Evolutionary conservation across 495 filamentous ascomycete species (phyloP).

Genomic region (Penicillium herquei): DNA sequence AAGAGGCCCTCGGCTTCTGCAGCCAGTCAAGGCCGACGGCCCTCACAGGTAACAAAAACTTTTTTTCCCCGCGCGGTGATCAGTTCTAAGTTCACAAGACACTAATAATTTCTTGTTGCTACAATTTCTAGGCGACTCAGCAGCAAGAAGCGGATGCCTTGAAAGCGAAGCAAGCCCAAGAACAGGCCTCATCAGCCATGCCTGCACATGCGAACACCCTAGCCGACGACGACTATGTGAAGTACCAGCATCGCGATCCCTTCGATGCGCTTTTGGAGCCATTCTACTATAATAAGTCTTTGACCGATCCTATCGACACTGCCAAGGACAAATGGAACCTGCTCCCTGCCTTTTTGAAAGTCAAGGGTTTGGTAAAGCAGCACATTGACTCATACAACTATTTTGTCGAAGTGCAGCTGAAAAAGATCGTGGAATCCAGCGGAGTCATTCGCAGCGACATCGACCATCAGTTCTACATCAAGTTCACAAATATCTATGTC

Average conservation of each 20-base stretch:
- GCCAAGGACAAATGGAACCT: constrained; percentile 94
- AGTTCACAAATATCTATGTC: constrained; percentile 87
- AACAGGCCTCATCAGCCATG: not conserved
- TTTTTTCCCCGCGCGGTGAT: constrained; percentile 15
- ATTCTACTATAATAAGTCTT: constrained; percentile 91
- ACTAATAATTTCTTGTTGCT: not conserved
- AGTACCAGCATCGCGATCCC: constrained; percentile 41
- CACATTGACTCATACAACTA: constrained; percentile 99
- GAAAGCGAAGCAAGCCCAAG: constrained; percentile 14
- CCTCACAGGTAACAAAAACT: constrained; percentile 34
- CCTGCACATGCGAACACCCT: constrained; percentile 2
- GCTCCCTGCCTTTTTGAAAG: constrained; percentile 91
- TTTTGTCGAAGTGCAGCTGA: constrained; percentile 91
- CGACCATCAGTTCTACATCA: constrained; percentile 80
- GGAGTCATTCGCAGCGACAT: constrained; percentile 82
- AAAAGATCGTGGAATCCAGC: constrained; percentile 92
- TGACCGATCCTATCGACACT: constrained; percentile 93
- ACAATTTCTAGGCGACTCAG: constrained; percentile 1
- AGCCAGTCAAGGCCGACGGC: constrained; percentile 19
- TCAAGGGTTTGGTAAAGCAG: constrained; percentile 94
- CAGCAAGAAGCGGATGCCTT: constrained; percentile 7
- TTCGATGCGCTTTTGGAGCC: constrained; percentile 91
- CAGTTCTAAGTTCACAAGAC: not conserved
- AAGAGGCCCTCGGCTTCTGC: constrained; percentile 29
- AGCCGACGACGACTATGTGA: constrained; percentile 9